These are phyloP conservation scores for Psilocybe azurescens DNA, from an alignment of 768 basidiomycete genomes.

Conservation along the genomic window DNA sequence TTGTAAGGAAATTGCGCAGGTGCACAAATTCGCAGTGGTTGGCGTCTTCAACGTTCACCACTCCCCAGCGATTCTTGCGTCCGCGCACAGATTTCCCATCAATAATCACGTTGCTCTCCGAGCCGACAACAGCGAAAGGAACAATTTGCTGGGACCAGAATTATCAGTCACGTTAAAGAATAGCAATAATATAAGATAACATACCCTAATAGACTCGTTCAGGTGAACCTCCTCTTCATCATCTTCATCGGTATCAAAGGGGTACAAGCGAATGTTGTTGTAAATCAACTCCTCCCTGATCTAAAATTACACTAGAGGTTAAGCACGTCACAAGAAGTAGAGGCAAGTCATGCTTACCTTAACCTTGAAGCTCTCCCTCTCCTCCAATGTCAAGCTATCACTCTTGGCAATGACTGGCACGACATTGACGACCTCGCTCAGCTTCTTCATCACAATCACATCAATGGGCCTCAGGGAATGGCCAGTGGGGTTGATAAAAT, in stretches of 20 bases:
- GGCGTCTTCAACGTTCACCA: conserved; percentile 97
- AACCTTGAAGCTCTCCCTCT: conserved; percentile 91
- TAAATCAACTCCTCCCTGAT: conserved; percentile 92
- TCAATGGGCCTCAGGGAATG: conserved; percentile 96
- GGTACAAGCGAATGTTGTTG: conserved; percentile 94
- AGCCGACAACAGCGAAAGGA: conserved; percentile 98
- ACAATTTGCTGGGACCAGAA: conserved; percentile 72
- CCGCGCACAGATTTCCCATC: conserved; percentile 96
- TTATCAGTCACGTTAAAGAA: background rate
- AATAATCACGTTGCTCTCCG: conserved; percentile 93
- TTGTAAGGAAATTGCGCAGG: conserved; percentile 94
- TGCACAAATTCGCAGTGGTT: conserved; percentile 98
- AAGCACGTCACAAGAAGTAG: background rate
- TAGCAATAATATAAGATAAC: conserved; percentile 32
- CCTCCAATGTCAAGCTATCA: conserved; percentile 92
- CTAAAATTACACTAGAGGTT: conserved; percentile 40
- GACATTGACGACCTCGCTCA: conserved; percentile 98
- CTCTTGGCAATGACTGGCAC: conserved; percentile 99
- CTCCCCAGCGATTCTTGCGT: conserved; percentile 97
- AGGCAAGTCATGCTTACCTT: conserved; percentile 57
- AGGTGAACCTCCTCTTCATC: conserved; percentile 92
- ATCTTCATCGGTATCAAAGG: conserved; percentile 95
- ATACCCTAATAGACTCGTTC: conserved; percentile 88
- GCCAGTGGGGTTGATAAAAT: conserved; percentile 99
- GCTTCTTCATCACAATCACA: conserved; percentile 98